phyloP scores from a whole-genome alignment of 2,329 filamentous ascomycete genomes.

The Aspergillus floridensis region DNA sequence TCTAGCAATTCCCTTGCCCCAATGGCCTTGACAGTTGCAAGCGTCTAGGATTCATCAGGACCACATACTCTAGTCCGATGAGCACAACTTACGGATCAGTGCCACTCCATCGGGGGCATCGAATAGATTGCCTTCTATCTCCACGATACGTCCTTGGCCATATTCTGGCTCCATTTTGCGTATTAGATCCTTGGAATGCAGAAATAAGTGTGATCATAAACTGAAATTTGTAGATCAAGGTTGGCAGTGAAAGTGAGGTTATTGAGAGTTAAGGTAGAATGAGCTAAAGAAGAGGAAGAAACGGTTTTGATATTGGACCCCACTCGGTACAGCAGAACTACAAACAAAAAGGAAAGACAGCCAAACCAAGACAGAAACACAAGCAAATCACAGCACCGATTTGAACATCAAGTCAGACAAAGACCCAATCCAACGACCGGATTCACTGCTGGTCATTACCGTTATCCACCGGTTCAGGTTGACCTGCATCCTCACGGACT shows the following conservation, averaged over 20 bases:
- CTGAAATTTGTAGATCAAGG: neutral
- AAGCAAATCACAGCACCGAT: neutral
- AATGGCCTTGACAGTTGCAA: conserved; percentile 57
- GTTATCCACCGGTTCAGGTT: neutral
- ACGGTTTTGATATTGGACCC: neutral
- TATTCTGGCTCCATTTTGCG: neutral
- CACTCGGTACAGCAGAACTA: neutral
- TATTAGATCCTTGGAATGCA: neutral
- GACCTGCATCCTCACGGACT: conserved; percentile 14
- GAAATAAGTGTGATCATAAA: neutral
- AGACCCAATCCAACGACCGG: neutral
- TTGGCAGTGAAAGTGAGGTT: neutral
- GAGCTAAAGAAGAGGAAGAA: neutral
- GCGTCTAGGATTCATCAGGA: conserved; percentile 43
- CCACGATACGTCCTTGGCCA: conserved; percentile 21
- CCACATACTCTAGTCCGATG: neutral
- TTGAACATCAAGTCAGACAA: neutral
- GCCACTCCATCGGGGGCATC: conserved; percentile 49
- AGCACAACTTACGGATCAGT: conserved; percentile 46
- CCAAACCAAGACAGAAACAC: neutral
- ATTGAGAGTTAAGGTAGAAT: neutral
- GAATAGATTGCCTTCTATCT: conserved; percentile 52
- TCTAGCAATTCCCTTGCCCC: conserved; percentile 59
- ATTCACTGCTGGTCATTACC: conserved; percentile 5
- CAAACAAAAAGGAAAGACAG: neutral